phyloP scores from a whole-genome alignment of 2,329 filamentous ascomycete genomes.

The Alternaria arbusti region DNA sequence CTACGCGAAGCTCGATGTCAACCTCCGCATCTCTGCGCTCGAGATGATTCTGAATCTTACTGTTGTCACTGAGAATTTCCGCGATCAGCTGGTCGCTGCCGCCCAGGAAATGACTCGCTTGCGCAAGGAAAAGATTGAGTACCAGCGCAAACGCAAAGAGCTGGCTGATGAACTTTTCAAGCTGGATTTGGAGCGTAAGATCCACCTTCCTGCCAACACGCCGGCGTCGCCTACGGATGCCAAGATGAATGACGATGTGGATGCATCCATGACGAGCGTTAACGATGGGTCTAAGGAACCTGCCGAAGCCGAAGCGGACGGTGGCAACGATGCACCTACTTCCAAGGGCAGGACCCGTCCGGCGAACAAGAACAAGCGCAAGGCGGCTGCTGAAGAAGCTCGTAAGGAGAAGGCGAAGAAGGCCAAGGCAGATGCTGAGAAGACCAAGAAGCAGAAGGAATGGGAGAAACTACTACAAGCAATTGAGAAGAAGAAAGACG shows the following conservation, averaged over 20 bases:
- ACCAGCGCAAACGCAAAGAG: conserved; percentile 76
- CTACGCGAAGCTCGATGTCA: conserved; percentile 81
- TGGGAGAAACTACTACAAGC: conserved; percentile 87
- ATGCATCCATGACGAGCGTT: conserved; percentile 61
- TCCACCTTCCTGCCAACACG: conserved; percentile 74
- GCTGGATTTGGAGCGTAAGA: conserved; percentile 76
- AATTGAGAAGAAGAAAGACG: conserved; percentile 83
- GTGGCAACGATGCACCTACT: conserved; percentile 56
- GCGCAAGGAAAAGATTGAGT: conserved; percentile 94
- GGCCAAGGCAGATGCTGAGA: conserved; percentile 64
- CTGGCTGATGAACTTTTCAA: conserved; percentile 72
- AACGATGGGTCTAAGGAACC: conserved; percentile 69
- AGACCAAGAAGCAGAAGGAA: conserved; percentile 78
- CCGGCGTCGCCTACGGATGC: conserved; percentile 64
- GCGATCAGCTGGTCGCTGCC: conserved; percentile 89
- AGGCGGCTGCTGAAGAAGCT: conserved; percentile 69
- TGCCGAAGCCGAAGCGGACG: conserved; percentile 73
- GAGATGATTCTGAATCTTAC: conserved; percentile 88
- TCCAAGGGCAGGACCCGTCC: conserved; percentile 63
- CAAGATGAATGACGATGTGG: conserved; percentile 62
- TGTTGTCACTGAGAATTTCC: conserved; percentile 82
- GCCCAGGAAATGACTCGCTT: conserved; percentile 93
- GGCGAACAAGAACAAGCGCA: conserved; percentile 74
- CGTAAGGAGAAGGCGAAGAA: conserved; percentile 72
- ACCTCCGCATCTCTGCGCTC: conserved; percentile 78